Base-by-base conservation (phyloP, 164 flowering plant species). In the Euptelea pleiosperma region DNA sequence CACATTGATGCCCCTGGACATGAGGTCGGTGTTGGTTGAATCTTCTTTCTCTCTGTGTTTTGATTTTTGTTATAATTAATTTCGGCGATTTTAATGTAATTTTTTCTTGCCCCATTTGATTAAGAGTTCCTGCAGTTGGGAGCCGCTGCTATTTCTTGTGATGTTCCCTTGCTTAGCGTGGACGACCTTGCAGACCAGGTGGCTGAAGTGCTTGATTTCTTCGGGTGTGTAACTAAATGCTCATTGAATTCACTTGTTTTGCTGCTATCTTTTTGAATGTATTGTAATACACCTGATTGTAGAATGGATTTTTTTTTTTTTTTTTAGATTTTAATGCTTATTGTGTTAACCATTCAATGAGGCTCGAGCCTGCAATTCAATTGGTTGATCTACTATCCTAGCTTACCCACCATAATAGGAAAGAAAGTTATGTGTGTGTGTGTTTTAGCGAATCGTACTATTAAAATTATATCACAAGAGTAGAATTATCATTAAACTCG, bases 1-100 rank as follows among this genome's bases (percentile, higher is more conserved):
- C 85, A 84, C 70, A 82, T 84, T 66, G 75, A 70, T 67, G 73
- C 90, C 11, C 85, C 87, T 0, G 84, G 90, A 2, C 87, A 85
- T 52, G 84, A 84, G 87, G 90, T 84, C 64, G 15, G 81, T 74
- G 10, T 18, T 3, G 4, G 28, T 10, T 36, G 45, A 42, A 6
- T 61, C 60, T 51, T 44, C 21, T 19, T 15, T 19, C 8, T 52
- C 22, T 19, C 6, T 14, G 15, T 43, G 8, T 37, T n/a, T 10
- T 29, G 22, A 22, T 35, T 10, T 15, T 39, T 47, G 35, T 10
- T 24, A 25, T 6, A 10, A 12, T 16, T 52, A 19, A 2, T 10
- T 55, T 56, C 30, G 3, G 50, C 10, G 46, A 51, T 65, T 22
- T 55, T 66, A 63, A 68, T 58, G 62, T 43, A 52, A 28, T 50